Base-by-base conservation (phyloP, 805 yeast genomes). In the Ogataea ganodermae region DNA sequence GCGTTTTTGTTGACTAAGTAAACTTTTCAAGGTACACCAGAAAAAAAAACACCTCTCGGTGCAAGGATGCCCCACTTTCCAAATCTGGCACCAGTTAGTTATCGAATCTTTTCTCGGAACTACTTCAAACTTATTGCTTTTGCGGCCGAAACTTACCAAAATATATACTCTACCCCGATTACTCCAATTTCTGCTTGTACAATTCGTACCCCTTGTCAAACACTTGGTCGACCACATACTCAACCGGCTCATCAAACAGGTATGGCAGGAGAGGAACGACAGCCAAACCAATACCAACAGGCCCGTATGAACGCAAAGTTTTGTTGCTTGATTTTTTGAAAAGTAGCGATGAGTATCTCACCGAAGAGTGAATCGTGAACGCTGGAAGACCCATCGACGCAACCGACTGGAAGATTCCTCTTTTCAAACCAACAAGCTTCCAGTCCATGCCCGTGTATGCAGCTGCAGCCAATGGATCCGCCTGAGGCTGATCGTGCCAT, bases 331-430 rank as follows among this genome's bases (percentile, higher is more conserved):
- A 64, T 61, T 82, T 80, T 63, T 82, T 82, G 63, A 88, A 80
- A 24, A 81, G 67, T 17, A 69, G 46, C 2, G 88, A 83, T 1
- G 89, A 80, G 61, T 86, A 86, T 55, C 84, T 75, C 33, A 87
- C 96, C 4, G 83, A 71, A 2, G 86, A 75, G 63, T 87, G 96
- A 57, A 87, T 87, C 4, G 96, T 87, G 65, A 86, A 81, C 2
- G 95, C 95, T 8, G 96, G 96, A 35, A 87, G 72, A 13, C 88
- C 92, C 94, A 87, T 88, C 37, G 89, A 81, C 2, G 96, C 96
- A 52, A 88, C 73, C 53, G 85, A 74, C 66, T 87, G 96, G 71
- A 87, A 87, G 21, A 86, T 58, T n/a, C 87, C 90, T 63, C 95
- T 76, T 63, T 87, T 83, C 32, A 84, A 57, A 6, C 77, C 83